Conservation (phyloP, 169 alveolate genomes). For the Cystoisospora suis region DNA sequence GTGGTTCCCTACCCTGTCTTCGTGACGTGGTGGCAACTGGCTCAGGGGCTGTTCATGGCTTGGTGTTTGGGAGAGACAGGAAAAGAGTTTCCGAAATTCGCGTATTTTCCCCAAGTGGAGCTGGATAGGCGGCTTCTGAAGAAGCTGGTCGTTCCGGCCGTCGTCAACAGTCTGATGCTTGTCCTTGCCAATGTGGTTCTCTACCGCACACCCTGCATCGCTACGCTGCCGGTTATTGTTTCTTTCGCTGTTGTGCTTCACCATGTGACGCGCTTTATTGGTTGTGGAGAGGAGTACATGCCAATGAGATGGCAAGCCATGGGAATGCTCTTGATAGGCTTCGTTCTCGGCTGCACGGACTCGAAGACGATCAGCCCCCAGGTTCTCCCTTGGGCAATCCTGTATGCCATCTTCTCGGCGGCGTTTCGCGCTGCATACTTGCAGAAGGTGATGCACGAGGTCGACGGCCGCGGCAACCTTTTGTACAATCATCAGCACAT, state of each 20-base stretch:
- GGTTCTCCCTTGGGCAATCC: constrained; percentile 85
- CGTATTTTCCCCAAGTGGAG: constrained; percentile 85
- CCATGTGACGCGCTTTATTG: constrained; percentile 91
- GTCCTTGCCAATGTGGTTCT: constrained; percentile 88
- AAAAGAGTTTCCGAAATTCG: constrained; percentile 81
- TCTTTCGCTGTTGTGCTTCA: constrained; percentile 93
- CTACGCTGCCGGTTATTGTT: constrained; percentile 90
- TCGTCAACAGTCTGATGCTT: constrained; percentile 88
- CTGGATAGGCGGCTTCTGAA: constrained; percentile 78
- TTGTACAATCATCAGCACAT: constrained; percentile 91
- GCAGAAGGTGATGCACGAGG: constrained; percentile 91
- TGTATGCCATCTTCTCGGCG: constrained; percentile 90
- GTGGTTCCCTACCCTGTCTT: constrained; percentile 90
- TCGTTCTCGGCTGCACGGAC: constrained; percentile 89
- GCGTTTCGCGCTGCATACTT: constrained; percentile 91
- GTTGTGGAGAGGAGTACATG: constrained; percentile 92
- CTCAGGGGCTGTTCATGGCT: constrained; percentile 91
- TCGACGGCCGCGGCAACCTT: constrained; percentile 90
- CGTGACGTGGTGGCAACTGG: constrained; percentile 93
- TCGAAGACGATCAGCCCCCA: constrained; percentile 88
- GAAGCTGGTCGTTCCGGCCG: constrained; percentile 84
- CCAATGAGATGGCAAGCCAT: constrained; percentile 90
- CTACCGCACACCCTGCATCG: constrained; percentile 87
- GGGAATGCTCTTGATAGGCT: constrained; percentile 83
- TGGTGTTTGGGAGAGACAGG: constrained; percentile 91